Percentiles rank a stretch among this genome's conserved stretches.
phyloP scores from a whole-genome alignment of 176 grass and related monocot species.

The Alloteropsis semialata region DNA sequence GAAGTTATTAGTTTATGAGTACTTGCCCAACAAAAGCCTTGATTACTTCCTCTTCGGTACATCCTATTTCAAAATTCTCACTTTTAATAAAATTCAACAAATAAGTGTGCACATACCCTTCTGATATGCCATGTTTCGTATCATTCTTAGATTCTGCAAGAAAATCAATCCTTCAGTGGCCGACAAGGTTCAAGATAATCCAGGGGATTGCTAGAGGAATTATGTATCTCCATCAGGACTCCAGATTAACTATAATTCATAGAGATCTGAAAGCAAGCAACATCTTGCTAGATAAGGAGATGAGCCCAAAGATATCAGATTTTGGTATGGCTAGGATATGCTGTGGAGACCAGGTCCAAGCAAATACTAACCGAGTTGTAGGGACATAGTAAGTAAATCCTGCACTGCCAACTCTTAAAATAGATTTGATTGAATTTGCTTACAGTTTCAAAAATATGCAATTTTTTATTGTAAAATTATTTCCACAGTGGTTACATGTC shows the following conservation, averaged over 20 bases:
- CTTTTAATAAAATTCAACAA: too few species aligned
- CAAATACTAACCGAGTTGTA: constrained; percentile 42
- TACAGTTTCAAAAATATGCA: background rate
- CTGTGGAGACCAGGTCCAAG: constrained; percentile 25
- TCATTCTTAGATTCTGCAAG: background rate
- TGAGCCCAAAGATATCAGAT: constrained; percentile 64
- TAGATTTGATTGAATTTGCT: background rate
- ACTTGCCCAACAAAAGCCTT: constrained; percentile 52
- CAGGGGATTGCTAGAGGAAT: too few species aligned
- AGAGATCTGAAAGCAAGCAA: constrained; percentile 51
- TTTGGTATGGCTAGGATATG: constrained; percentile 64
- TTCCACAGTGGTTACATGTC: constrained; percentile 44
- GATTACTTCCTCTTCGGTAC: constrained; percentile 39
- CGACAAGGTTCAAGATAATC: too few species aligned
- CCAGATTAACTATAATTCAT: background rate
- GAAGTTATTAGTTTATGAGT: constrained; percentile 60
- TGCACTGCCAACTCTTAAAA: too few species aligned
- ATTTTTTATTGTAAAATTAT: background rate
- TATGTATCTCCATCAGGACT: too few species aligned
- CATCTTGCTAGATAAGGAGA: constrained; percentile 38
- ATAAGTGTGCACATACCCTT: background rate
- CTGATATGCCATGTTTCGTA: background rate
- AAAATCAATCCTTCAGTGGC: too few species aligned
- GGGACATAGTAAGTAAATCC: constrained; percentile 45
- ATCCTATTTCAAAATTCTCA: too few species aligned